These are phyloP conservation scores for Chlamydomonas schloesseri DNA, from an alignment of 139 green algal species.

Conservation along the genomic window DNA sequence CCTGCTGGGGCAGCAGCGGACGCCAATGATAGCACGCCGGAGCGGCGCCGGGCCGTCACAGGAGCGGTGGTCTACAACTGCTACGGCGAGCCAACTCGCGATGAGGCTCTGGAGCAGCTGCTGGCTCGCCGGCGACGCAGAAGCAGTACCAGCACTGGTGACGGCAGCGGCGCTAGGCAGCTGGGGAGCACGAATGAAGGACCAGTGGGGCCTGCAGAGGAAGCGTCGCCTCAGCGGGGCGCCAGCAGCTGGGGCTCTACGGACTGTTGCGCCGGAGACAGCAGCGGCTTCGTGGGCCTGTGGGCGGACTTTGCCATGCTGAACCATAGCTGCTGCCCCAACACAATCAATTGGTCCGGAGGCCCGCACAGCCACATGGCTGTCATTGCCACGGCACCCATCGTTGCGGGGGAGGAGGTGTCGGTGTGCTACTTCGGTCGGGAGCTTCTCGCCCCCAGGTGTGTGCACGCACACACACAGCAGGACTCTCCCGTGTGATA, in stretches of 20 bases:
- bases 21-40: neutral
- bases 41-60: neutral
- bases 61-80: neutral
- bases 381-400: neutral
- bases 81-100: neutral
- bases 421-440: no score
- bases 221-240: no score
- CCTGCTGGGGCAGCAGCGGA: neutral
- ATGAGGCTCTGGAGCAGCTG: neutral
- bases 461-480: no score
- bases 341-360: constrained; percentile 39
- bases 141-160: no score
- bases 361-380: neutral
- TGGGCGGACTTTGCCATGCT: constrained; percentile 59
- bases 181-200: no score
- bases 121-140: neutral
- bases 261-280: no score
- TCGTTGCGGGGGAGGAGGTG: neutral
- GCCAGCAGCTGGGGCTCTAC: no score
- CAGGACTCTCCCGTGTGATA: no score
- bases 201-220: no score
- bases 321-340: constrained; percentile 56
- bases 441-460: no score
- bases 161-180: no score
- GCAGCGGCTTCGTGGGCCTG: constrained; percentile 54